Base-by-base conservation (phyloP, 257 asterid genomes). In the Paraleonurus japonicus region DNA sequence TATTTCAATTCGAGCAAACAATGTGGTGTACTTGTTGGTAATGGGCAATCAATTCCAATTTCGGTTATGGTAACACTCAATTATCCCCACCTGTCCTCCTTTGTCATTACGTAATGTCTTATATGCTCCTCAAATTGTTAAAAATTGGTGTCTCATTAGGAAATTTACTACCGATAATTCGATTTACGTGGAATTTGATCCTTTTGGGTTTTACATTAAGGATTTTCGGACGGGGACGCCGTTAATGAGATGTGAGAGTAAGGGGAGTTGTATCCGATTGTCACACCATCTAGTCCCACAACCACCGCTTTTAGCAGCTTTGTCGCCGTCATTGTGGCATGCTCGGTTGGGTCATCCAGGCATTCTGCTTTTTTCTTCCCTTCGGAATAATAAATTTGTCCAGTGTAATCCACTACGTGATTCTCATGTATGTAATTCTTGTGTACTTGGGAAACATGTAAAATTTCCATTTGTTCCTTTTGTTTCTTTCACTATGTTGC, bases 181-280 rank as follows among this genome's bases (percentile, higher is more conserved):
- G 16, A 17, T 43, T 0, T 43, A 7, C 16, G 5, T 43, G 3
- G 50, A 43, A 4, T 11, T 43, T 43, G 50, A 43, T 13, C 50
- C 50, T 3, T 11, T 13, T 43, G 19, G n/a, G 16, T 2, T 43
- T 43, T 43, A 16, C 3, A 17, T 43, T 0, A 43, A 43, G 19
- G 59, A 51, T 51, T 7, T 19, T 4, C 26, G 13, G 26, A 51
- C 15, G 28, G 12, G 79, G 16, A 74, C 7, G 1, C 17, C 7
- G 2, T 20, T 47, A 6, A 58, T 78, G 79, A 26, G 72, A 59
- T 67, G 72, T 50, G 45, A 78, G n/a, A 78, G 75, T 32, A 1
- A 16, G 16, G 68, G 75, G 53, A 51, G 13, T 51, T 78, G 3
- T 72, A 72, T 23, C 78, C 71, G 2, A 8, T 73, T 48, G 5